Percentiles rank a stretch among this genome's conserved stretches.
Conservation (phyloP, 2,329 filamentous ascomycete genomes). For the Akanthomyces uredinophilus region DNA sequence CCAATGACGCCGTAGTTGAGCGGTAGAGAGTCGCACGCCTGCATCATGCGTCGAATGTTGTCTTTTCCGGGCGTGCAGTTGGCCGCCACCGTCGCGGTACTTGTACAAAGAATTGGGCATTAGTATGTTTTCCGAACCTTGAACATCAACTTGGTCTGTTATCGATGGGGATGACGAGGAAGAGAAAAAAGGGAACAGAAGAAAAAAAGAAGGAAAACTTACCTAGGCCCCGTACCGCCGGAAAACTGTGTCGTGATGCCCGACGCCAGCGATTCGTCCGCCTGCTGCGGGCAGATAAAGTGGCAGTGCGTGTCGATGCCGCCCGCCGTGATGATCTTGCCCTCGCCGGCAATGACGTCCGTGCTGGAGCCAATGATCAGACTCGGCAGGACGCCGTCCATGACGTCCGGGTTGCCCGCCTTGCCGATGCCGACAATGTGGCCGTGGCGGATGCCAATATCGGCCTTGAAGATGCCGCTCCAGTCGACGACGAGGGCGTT, state of each 20-base stretch:
- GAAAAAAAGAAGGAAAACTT: slow-evolving; percentile 21
- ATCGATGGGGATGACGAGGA: too few relatives aligned
- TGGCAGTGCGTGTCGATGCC: slow-evolving; percentile 90
- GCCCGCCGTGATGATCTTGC: slow-evolving; percentile 85
- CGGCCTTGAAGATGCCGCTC: slow-evolving; percentile 91
- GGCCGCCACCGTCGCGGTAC: slow-evolving; percentile 83
- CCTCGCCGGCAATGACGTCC: slow-evolving; percentile 86
- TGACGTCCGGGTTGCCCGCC: slow-evolving; percentile 96
- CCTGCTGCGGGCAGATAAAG: slow-evolving; percentile 92
- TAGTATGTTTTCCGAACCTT: not conserved
- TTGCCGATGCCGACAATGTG: slow-evolving; percentile 86
- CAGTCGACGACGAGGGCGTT: slow-evolving; percentile 90
- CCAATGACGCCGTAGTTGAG: slow-evolving; percentile 88
- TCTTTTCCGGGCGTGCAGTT: slow-evolving; percentile 86
- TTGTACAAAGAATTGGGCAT: slow-evolving; percentile 25
- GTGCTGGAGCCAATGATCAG: slow-evolving; percentile 85
- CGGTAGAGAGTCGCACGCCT: slow-evolving; percentile 75
- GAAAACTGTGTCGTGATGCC: slow-evolving; percentile 89
- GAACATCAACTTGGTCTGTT: too few relatives aligned
- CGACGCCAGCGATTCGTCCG: slow-evolving; percentile 72
- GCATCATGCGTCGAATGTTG: slow-evolving; percentile 84
- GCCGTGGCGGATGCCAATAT: slow-evolving; percentile 88
- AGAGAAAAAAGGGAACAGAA: too few relatives aligned
- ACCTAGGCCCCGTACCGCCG: slow-evolving; percentile 84
- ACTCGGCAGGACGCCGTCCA: slow-evolving; percentile 75